These are phyloP conservation scores for Cyamopsis tetragonoloba DNA, from an alignment of 306 rosid species.

Conservation along the genomic window DNA sequence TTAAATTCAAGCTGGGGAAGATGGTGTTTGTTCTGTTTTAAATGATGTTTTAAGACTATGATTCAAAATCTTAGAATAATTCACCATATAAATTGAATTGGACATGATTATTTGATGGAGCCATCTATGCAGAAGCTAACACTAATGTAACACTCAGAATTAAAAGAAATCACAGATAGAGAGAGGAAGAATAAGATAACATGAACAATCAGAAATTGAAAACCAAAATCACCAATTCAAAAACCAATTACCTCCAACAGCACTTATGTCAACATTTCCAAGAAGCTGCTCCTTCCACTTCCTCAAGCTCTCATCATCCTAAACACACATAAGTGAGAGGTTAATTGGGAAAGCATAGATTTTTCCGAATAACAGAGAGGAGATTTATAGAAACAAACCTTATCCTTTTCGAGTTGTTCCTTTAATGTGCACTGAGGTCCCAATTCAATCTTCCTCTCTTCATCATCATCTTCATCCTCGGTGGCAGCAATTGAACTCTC, in stretches of 20 bases:
- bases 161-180: background rate
- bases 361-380: background rate
- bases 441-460: constrained; percentile 68
- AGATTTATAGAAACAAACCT: constrained; percentile 40
- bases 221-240: background rate
- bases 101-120: background rate
- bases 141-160: background rate
- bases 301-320: constrained; percentile 95
- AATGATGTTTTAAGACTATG: background rate
- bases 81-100: background rate
- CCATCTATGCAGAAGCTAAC: background rate
- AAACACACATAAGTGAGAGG: constrained; percentile 12
- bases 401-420: constrained; percentile 87
- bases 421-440: constrained; percentile 88
- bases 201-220: background rate
- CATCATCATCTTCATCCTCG: constrained; percentile 88
- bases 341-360: background rate
- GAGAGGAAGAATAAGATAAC: background rate
- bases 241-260: constrained; percentile 73
- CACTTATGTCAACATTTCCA: constrained; percentile 77
- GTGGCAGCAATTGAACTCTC: constrained; percentile 59
- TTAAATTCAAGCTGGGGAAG: background rate
- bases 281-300: constrained; percentile 99
- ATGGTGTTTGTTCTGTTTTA: background rate
- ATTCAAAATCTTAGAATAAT: background rate